Evolutionary conservation across 2,329 filamentous ascomycete genomes (phyloP).

Genomic region (Fusarium sp.): DNA sequence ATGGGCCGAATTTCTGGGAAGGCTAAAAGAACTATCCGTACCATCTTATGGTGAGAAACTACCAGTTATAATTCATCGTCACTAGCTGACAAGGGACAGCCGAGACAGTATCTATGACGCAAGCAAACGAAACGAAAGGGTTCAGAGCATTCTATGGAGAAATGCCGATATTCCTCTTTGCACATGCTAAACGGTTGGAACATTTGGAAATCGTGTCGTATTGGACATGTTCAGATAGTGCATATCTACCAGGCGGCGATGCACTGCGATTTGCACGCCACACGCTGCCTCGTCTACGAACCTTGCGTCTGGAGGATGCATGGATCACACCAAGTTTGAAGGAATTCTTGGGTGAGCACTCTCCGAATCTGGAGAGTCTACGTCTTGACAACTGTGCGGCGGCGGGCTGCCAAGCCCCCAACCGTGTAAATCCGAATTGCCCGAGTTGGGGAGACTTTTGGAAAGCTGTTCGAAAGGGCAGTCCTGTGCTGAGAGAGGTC

Average conservation of each 20-base stretch:
- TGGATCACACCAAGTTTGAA: not conserved
- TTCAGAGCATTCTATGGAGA: slow-evolving; percentile 6
- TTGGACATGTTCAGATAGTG: too few relatives aligned
- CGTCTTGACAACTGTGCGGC: not conserved
- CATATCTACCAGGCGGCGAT: not conserved
- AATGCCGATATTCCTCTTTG: not conserved
- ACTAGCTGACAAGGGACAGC: not conserved
- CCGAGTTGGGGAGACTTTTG: slow-evolving; percentile 14
- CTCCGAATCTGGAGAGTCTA: not conserved
- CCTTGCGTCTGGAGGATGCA: slow-evolving; percentile 2
- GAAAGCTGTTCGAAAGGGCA: not conserved
- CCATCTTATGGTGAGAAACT: not conserved
- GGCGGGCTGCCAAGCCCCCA: not conserved
- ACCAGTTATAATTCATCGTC: too few relatives aligned
- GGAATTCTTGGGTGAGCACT: not conserved
- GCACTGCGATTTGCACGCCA: not conserved
- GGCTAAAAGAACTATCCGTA: not conserved
- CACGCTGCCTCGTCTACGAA: not conserved
- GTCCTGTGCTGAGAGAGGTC: not conserved
- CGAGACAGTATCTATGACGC: too few relatives aligned
- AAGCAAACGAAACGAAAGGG: too few relatives aligned
- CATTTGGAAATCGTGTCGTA: not conserved
- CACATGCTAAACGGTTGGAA: not conserved
- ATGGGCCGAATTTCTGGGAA: slow-evolving; percentile 5
- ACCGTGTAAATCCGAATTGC: not conserved